phyloP scores from a whole-genome alignment of 83 land plant species.

The Thuja plicata region DNA sequence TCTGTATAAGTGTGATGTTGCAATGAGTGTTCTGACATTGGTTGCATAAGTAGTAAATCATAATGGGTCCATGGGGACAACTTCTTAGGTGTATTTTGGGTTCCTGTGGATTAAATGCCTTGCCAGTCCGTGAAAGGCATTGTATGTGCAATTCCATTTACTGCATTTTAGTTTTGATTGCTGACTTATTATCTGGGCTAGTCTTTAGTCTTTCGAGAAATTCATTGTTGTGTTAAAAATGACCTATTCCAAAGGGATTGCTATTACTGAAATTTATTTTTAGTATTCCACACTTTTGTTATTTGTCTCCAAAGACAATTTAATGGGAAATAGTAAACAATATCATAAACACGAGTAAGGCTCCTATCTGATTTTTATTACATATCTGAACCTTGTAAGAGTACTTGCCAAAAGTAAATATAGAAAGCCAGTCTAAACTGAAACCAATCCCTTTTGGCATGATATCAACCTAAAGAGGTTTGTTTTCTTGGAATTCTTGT shows the following conservation, averaged over 20 bases:
- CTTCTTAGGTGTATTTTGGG: background rate
- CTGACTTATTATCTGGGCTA: background rate
- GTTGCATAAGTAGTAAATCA: background rate
- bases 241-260: background rate
- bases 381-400: background rate
- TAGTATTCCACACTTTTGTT: background rate
- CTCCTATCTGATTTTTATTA: background rate
- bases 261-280: background rate
- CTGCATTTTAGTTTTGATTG: background rate
- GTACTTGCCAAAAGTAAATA: background rate
- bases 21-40: background rate
- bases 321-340: background rate
- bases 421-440: background rate
- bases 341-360: background rate
- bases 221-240: background rate
- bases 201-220: background rate
- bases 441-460: background rate
- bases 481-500: background rate
- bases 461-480: background rate
- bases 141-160: background rate
- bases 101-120: background rate
- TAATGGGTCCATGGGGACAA: background rate
- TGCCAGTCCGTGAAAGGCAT: background rate
- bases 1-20: background rate
- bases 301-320: background rate